Evolutionary conservation across 257 asterid genomes (phyloP).

Genomic region (Cruciata laevipes): DNA sequence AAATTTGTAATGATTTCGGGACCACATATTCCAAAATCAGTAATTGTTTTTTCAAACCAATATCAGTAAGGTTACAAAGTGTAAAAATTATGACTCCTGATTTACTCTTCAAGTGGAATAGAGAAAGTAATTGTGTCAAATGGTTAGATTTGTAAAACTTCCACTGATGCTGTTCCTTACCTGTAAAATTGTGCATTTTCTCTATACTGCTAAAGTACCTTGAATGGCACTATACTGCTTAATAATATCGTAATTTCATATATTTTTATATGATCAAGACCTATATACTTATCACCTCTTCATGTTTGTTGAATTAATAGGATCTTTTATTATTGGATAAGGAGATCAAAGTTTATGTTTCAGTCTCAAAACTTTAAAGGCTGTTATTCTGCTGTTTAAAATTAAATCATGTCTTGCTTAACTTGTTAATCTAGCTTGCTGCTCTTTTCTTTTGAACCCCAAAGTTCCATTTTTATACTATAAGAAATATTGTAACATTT

Average conservation of each 20-base stretch:
- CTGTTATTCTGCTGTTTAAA: neutral
- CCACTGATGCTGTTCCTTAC: neutral
- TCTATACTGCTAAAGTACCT: neutral
- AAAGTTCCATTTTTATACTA: neutral
- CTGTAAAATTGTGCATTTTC: constrained; percentile 1
- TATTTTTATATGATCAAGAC: neutral
- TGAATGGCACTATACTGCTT: neutral
- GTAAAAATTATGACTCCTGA: too few relatives aligned
- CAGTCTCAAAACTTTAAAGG: neutral
- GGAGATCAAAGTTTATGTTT: neutral
- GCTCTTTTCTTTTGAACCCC: neutral
- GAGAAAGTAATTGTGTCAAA: neutral
- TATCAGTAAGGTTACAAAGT: too few relatives aligned
- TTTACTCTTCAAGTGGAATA: neutral
- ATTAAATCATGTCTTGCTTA: neutral
- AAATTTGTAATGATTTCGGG: too few relatives aligned
- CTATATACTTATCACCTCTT: too few relatives aligned
- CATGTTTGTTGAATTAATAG: neutral
- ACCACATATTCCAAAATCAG: too few relatives aligned
- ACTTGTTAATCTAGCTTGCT: neutral
- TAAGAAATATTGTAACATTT: neutral
- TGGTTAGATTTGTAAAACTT: neutral
- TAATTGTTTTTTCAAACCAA: too few relatives aligned
- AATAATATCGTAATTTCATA: neutral
- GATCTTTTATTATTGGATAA: neutral